Evolutionary conservation across 129 eudicot species (phyloP).

Genomic region (Arctium minus): DNA sequence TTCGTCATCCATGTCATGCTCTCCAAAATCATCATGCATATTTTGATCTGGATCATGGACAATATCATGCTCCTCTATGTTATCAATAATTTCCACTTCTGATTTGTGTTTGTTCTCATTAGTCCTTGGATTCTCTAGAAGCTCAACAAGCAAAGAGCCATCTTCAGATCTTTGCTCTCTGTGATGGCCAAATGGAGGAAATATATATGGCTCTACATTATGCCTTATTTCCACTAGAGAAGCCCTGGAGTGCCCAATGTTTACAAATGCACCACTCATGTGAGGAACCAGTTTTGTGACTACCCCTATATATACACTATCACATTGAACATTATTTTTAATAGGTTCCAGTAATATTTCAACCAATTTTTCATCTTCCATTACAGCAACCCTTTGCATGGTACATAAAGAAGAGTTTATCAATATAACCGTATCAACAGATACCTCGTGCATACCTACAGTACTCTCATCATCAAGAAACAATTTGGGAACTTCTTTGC

Average conservation of each 20-base stretch:
- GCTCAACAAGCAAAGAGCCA: constrained; percentile 32
- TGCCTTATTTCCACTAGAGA: constrained; percentile 68
- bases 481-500: constrained; percentile 35
- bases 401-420: constrained; percentile 89
- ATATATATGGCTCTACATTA: constrained; percentile 60
- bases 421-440: constrained; percentile 61
- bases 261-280: constrained; percentile 95
- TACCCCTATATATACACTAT: constrained; percentile 88
- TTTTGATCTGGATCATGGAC: constrained; percentile 39
- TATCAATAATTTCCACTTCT: constrained; percentile 41
- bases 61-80: constrained; percentile 20
- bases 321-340: constrained; percentile 82
- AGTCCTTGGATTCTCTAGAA: constrained; percentile 38
- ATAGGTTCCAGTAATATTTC: constrained; percentile 92
- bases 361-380: constrained; percentile 84
- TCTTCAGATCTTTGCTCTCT: constrained; percentile 38
- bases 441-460: constrained; percentile 29
- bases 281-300: constrained; percentile 79
- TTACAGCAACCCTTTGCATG: constrained; percentile 93
- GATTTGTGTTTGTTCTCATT: constrained; percentile 31
- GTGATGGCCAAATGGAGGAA: constrained; percentile 56
- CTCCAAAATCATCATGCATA: constrained; percentile 48
- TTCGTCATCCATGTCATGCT: constrained; percentile 50
- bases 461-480: constrained; percentile 45
- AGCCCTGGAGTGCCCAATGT: constrained; percentile 72